A percentile compares a stretch with the other conserved stretches of the same genome.
phyloP scores from a whole-genome alignment of 345 rosid species.

The Triadica sebifera region DNA sequence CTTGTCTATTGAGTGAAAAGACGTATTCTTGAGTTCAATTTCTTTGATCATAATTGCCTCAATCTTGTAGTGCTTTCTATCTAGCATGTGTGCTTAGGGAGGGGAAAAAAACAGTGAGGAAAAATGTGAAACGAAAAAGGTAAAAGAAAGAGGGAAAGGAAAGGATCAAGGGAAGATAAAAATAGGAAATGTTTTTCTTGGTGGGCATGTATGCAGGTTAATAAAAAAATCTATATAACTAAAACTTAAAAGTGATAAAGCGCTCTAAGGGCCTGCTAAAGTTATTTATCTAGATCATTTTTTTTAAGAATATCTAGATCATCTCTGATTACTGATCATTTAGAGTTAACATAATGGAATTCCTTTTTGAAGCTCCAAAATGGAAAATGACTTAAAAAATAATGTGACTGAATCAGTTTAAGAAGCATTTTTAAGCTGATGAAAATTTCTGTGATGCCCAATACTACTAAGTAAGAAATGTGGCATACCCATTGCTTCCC shows the following conservation, averaged over 20 bases:
- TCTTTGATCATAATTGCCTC: not conserved
- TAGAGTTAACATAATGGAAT: not conserved
- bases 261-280: not conserved
- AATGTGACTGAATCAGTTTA: not conserved
- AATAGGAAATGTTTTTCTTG: not conserved
- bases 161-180: not conserved
- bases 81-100: not conserved
- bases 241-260: not conserved
- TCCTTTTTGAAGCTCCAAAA: not conserved
- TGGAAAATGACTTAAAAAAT: not conserved
- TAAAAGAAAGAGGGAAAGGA: not conserved
- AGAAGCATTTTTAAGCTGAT: not conserved
- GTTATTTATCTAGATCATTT: not conserved
- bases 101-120: not conserved
- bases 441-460: not conserved
- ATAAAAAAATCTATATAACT: not conserved
- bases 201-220: not conserved
- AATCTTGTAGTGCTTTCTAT: not conserved
- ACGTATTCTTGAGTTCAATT: not conserved
- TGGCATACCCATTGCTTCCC: not conserved
- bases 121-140: not conserved
- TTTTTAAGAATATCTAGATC: too few species aligned
- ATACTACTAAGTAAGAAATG: not conserved
- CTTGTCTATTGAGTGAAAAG: not conserved
- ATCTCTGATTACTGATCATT: not conserved